A percentile compares a stretch with the other conserved stretches of the same genome.
phyloP scores from a whole-genome alignment of 495 filamentous ascomycete genomes.

The Talaromyces wortmannii region DNA sequence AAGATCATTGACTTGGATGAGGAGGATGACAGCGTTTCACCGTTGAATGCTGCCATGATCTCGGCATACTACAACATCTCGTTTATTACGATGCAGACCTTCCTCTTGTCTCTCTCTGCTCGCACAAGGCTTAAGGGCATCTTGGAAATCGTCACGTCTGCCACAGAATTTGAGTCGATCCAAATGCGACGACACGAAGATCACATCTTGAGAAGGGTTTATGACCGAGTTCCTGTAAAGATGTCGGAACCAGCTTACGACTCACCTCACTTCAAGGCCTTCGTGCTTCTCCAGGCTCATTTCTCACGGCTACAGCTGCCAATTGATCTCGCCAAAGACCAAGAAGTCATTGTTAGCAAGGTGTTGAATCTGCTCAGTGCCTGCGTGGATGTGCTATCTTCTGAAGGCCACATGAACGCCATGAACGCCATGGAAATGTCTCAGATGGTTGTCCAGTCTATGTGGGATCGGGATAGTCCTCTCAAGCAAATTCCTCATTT shows the following conservation, averaged over 20 bases:
- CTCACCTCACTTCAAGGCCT: conserved; percentile 96
- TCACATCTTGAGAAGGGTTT: conserved; percentile 80
- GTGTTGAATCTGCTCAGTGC: conserved; percentile 85
- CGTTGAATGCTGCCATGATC: conserved; percentile 94
- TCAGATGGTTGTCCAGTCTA: conserved; percentile 97
- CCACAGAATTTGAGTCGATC: conserved; percentile 91
- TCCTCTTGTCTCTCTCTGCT: conserved; percentile 85
- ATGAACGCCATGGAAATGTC: conserved; percentile 99
- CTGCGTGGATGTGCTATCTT: conserved; percentile 90
- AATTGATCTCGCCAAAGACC: conserved; percentile 94
- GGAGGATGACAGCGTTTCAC: conserved; percentile 85
- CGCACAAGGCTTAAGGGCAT: conserved; percentile 94
- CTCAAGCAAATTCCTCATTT: conserved; percentile 98
- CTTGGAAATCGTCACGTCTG: conserved; percentile 93
- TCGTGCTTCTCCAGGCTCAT: conserved; percentile 92
- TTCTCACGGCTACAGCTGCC: conserved; percentile 96
- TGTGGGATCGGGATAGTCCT: conserved; percentile 97
- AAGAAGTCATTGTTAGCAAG: conserved; percentile 80
- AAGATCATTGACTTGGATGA: conserved; percentile 97
- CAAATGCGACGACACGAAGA: conserved; percentile 95
- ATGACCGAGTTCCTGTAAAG: conserved; percentile 92
- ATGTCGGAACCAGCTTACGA: conserved; percentile 80
- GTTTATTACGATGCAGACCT: conserved; percentile 98
- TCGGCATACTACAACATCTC: conserved; percentile 99
- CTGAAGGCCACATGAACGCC: conserved; percentile 92